Evolutionary conservation across 1,284 basidiomycete species (phyloP).

Genomic region (Malassezia caprae): DNA sequence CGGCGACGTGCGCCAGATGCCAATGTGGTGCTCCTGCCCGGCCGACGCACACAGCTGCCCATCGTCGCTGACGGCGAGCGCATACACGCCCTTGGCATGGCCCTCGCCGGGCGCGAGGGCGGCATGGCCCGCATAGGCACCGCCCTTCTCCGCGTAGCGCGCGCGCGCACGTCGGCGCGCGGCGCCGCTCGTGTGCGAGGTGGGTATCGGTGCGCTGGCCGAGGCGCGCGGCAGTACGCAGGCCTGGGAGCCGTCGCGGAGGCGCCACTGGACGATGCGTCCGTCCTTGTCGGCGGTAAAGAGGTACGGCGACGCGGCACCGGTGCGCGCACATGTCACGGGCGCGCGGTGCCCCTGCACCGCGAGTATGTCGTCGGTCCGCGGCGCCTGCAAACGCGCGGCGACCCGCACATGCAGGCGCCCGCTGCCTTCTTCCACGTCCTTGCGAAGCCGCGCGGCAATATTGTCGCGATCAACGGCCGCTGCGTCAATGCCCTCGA

Average conservation of each 20-base stretch:
- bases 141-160: background rate
- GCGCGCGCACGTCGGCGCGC: constrained; percentile 8
- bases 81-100: constrained; percentile 74
- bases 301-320: constrained; percentile 60
- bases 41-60: constrained; percentile 75
- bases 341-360: constrained; percentile 65
- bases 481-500: constrained; percentile 65
- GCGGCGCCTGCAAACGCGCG: constrained; percentile 31
- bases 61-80: constrained; percentile 73
- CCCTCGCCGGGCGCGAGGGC: constrained; percentile 53
- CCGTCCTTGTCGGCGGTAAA: constrained; percentile 42
- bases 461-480: constrained; percentile 87
- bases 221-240: constrained; percentile 20
- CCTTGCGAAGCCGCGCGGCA: constrained; percentile 64
- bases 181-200: constrained; percentile 8
- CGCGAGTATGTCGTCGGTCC: constrained; percentile 31
- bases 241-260: constrained; percentile 40
- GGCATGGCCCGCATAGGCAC: constrained; percentile 14
- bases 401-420: constrained; percentile 68
- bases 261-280: constrained; percentile 35
- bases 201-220: background rate
- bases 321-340: constrained; percentile 65
- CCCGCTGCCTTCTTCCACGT: constrained; percentile 33
- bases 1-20: constrained; percentile 28
- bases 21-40: constrained; percentile 61